These are phyloP conservation scores for Kitagawia praeruptora DNA, from an alignment of 129 eudicot genomes.

Conservation along the genomic window DNA sequence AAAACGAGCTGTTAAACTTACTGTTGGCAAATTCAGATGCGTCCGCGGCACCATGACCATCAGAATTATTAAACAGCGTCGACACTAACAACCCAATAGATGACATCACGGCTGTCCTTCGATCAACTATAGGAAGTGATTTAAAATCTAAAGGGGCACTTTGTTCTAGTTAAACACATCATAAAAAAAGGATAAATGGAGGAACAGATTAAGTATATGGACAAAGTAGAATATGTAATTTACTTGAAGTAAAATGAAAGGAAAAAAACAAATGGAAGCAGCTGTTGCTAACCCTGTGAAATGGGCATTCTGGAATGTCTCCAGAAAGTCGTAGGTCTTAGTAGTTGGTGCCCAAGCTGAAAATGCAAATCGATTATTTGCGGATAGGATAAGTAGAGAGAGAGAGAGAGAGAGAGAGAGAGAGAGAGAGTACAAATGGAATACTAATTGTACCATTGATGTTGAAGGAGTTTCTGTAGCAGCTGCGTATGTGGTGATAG, in stretches of 20 bases:
- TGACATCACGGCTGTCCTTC: constrained; percentile 42
- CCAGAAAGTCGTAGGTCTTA: neutral
- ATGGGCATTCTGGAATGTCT: neutral
- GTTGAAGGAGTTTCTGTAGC: neutral
- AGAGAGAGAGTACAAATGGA: too few relatives aligned
- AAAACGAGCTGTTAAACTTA: constrained; percentile 23
- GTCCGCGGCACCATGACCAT: constrained; percentile 29
- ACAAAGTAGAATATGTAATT: neutral
- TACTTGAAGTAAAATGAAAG: too few relatives aligned
- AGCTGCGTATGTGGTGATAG: too few relatives aligned
- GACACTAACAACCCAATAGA: constrained; percentile 43
- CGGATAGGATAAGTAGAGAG: too few relatives aligned
- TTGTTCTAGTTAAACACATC: constrained; percentile 4
- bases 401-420: too few relatives aligned
- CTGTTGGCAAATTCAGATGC: constrained; percentile 76
- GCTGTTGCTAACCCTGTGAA: constrained; percentile 1
- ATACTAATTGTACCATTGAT: too few relatives aligned
- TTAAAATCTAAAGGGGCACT: neutral
- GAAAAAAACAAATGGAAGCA: neutral
- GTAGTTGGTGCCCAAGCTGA: constrained; percentile 2
- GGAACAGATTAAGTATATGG: neutral
- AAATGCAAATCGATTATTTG: neutral
- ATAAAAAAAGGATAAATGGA: neutral
- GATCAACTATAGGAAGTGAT: constrained; percentile 18
- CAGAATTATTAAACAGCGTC: constrained; percentile 19